A percentile compares a stretch with the other conserved stretches of the same genome.
These are phyloP conservation scores for Rhinocladiella mackenziei DNA, from an alignment of 2,329 filamentous ascomycete species.

Conservation along the genomic window DNA sequence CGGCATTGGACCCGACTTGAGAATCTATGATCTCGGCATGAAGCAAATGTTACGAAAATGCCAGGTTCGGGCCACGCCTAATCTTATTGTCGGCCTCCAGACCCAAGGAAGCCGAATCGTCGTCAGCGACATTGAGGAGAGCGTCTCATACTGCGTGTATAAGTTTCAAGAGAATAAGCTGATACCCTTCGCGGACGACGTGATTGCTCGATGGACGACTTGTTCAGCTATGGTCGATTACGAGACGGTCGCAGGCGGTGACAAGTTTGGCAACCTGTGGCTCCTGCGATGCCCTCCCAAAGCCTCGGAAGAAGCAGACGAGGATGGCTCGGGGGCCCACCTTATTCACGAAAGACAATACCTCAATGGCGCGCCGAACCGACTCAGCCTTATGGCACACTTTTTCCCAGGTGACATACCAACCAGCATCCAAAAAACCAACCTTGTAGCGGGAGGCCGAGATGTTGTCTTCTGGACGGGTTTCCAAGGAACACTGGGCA, in stretches of 20 bases:
- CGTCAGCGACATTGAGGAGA: constrained; percentile 88
- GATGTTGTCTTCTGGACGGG: constrained; percentile 92
- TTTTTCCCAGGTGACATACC: constrained; percentile 90
- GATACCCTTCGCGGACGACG: constrained; percentile 90
- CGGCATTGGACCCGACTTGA: constrained; percentile 77
- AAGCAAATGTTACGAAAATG: constrained; percentile 88
- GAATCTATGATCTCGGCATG: constrained; percentile 90
- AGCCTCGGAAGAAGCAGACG: constrained; percentile 82
- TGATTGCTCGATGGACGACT: constrained; percentile 83
- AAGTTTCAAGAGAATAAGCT: constrained; percentile 87
- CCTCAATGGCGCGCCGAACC: constrained; percentile 81
- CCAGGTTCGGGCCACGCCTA: constrained; percentile 72
- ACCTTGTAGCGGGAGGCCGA: constrained; percentile 83
- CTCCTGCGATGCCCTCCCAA: constrained; percentile 83
- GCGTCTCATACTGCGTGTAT: constrained; percentile 87
- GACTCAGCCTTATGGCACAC: constrained; percentile 79
- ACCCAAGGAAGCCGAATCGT: constrained; percentile 88
- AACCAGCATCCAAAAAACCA: constrained; percentile 82
- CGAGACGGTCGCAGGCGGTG: constrained; percentile 87
- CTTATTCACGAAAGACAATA: constrained; percentile 88
- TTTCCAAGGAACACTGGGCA: constrained; percentile 87
- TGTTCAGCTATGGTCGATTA: constrained; percentile 94
- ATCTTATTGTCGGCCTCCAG: constrained; percentile 81
- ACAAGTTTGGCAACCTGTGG: constrained; percentile 98
- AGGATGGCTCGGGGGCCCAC: constrained; percentile 84